phyloP scores from a whole-genome alignment of 2,329 filamentous ascomycete genomes.

The Tolypocladium ophioglossoides region DNA sequence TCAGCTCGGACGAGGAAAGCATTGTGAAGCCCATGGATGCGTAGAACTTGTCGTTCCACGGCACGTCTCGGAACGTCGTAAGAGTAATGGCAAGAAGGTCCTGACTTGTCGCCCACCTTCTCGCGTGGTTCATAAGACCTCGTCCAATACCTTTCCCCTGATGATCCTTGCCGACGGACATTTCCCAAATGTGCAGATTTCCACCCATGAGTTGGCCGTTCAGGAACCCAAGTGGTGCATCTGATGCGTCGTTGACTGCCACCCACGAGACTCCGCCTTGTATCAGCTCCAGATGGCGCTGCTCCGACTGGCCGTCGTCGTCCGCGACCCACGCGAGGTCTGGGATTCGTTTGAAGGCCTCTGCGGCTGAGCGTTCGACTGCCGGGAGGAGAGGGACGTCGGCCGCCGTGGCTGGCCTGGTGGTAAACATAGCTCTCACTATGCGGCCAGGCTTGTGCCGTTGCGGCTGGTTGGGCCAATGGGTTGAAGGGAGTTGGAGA shows the following conservation, averaged over 20 bases:
- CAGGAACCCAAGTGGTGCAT: conserved; percentile 4
- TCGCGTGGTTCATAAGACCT: conserved; percentile 1
- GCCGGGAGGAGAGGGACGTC: conserved; percentile 3
- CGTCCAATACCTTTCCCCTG: conserved; percentile 5
- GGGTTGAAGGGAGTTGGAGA: background rate
- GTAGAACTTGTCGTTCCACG: conserved; percentile 7
- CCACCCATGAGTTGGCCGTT: conserved; percentile 5
- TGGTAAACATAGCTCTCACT: background rate
- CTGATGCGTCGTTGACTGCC: background rate
- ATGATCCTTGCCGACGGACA: conserved; percentile 3
- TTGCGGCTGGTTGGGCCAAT: background rate
- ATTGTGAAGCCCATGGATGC: background rate
- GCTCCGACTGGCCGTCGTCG: conserved; percentile 3
- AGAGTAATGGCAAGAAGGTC: conserved; percentile 3
- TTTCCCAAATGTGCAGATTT: conserved; percentile 7
- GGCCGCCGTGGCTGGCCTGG: conserved; percentile 1
- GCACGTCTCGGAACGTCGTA: conserved; percentile 6
- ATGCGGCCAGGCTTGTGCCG: background rate
- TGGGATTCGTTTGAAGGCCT: conserved; percentile 4
- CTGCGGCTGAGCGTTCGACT: conserved; percentile 4
- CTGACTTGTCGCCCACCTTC: background rate
- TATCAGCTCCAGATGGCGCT: conserved; percentile 5
- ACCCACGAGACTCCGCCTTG: conserved; percentile 4
- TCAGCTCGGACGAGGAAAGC: background rate
- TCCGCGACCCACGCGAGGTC: conserved; percentile 5